phyloP scores from a whole-genome alignment of 2,329 filamentous ascomycete species.

The Kalmusia sp. region DNA sequence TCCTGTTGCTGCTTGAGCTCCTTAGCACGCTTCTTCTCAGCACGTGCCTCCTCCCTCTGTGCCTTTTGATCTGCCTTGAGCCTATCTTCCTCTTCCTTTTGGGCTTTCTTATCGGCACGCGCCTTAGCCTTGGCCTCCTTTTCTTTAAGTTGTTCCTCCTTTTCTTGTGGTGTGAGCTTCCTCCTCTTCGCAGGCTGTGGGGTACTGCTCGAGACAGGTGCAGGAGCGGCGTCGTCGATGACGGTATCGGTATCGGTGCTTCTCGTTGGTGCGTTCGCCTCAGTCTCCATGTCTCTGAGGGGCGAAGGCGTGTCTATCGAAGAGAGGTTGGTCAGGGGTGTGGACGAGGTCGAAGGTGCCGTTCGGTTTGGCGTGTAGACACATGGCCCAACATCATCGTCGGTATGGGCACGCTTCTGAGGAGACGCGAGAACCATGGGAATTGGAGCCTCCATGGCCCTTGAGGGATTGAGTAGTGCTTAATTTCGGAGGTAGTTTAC shows the following conservation, averaged over 20 bases:
- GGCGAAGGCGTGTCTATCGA: conserved; percentile 42
- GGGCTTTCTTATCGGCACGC: conserved; percentile 39
- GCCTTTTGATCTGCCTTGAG: conserved; percentile 46
- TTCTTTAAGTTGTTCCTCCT: conserved; percentile 46
- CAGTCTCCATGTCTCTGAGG: conserved; percentile 19
- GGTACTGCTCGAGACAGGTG: conserved; percentile 19
- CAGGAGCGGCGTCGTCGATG: conserved; percentile 10
- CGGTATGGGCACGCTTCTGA: conserved; percentile 44
- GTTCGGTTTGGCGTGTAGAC: conserved; percentile 37
- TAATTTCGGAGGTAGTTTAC: neutral
- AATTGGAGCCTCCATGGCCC: conserved; percentile 38
- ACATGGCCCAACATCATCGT: conserved; percentile 28
- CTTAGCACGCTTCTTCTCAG: conserved; percentile 48
- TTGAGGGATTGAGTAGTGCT: neutral
- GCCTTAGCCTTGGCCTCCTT: conserved; percentile 50
- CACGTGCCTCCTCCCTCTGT: conserved; percentile 49
- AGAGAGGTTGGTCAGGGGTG: conserved; percentile 41
- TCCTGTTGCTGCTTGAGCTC: conserved; percentile 57
- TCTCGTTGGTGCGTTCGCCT: conserved; percentile 21
- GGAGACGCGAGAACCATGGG: conserved; percentile 23
- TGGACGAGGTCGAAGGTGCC: conserved; percentile 35
- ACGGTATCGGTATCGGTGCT: conserved; percentile 23
- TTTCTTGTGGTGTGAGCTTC: conserved; percentile 53
- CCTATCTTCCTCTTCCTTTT: conserved; percentile 42
- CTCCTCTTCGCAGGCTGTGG: conserved; percentile 50